Conservation (phyloP, 1,139 yeast species). For the Diutina scorzettiae region DNA sequence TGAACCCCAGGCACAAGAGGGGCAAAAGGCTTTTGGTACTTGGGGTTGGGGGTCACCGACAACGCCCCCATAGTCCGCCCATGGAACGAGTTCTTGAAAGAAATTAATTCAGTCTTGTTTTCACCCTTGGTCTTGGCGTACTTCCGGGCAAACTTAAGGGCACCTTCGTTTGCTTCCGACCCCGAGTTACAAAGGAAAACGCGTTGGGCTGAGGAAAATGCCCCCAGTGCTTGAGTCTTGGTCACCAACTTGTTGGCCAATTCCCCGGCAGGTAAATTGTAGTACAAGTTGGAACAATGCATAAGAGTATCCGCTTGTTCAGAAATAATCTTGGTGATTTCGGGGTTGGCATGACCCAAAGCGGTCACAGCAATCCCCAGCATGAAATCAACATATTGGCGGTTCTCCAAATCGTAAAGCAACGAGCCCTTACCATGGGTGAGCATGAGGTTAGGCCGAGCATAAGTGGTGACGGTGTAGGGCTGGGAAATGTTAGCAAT, state of each 20-base stretch:
- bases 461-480: constrained; percentile 69
- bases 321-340: constrained; percentile 52
- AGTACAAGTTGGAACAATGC: constrained; percentile 79
- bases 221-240: constrained; percentile 58
- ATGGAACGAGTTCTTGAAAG: constrained; percentile 85
- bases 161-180: constrained; percentile 97
- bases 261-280: constrained; percentile 75
- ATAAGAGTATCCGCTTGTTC: constrained; percentile 66
- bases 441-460: constrained; percentile 64
- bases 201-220: constrained; percentile 66
- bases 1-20: constrained; percentile 83
- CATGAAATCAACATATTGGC: constrained; percentile 76
- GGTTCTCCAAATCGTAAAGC: constrained; percentile 66
- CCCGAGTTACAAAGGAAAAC: constrained; percentile 93
- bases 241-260: constrained; percentile 61
- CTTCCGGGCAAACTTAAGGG: constrained; percentile 88
- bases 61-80: constrained; percentile 93
- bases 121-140: constrained; percentile 47
- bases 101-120: constrained; percentile 61
- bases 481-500: constrained; percentile 22
- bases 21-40: constrained; percentile 82
- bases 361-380: constrained; percentile 98
- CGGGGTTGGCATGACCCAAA: constrained; percentile 75
- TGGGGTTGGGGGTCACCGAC: constrained; percentile 83
- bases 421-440: constrained; percentile 64